Evolutionary conservation across 2,329 filamentous ascomycete genomes (phyloP).

Genomic region (Fusarium avenaceum): DNA sequence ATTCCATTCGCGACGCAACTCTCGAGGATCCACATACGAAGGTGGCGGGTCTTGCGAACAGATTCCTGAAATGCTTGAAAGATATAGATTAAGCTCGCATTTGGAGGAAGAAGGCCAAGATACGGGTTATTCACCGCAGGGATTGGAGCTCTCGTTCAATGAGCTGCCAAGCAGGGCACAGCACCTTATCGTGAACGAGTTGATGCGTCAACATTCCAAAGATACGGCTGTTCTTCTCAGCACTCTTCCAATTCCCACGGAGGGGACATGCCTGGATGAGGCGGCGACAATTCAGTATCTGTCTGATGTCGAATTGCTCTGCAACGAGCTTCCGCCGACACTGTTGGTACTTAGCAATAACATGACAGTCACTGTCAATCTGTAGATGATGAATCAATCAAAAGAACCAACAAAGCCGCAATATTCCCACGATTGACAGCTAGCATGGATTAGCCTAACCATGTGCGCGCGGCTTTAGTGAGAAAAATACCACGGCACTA

Average conservation of each 20-base stretch:
- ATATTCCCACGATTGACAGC: conserved; percentile 39
- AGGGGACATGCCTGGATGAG: conserved; percentile 80
- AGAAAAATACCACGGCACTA: conserved; percentile 8
- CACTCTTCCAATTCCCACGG: conserved; percentile 83
- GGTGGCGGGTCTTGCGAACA: conserved; percentile 57
- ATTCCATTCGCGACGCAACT: conserved; percentile 56
- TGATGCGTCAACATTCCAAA: conserved; percentile 77
- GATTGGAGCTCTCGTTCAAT: conserved; percentile 83
- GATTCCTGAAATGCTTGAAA: conserved; percentile 61
- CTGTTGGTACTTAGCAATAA: conserved; percentile 88
- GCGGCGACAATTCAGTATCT: conserved; percentile 80
- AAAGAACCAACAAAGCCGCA: conserved; percentile 33
- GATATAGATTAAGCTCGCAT: conserved; percentile 51
- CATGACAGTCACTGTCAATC: conserved; percentile 87
- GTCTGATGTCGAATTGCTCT: conserved; percentile 82
- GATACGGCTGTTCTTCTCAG: conserved; percentile 85
- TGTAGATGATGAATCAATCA: conserved; percentile 57
- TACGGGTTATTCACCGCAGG: conserved; percentile 69
- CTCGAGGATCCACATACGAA: conserved; percentile 50
- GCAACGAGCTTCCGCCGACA: conserved; percentile 79
- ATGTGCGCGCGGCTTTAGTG: conserved; percentile 15
- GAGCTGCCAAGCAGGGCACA: conserved; percentile 87
- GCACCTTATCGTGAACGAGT: conserved; percentile 87
- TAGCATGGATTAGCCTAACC: conserved; percentile 17
- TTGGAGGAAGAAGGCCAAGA: conserved; percentile 49